Percentiles rank a stretch among this genome's conserved stretches.
phyloP scores from a whole-genome alignment of 257 asterid genomes.

The Coffea eugenioides region DNA sequence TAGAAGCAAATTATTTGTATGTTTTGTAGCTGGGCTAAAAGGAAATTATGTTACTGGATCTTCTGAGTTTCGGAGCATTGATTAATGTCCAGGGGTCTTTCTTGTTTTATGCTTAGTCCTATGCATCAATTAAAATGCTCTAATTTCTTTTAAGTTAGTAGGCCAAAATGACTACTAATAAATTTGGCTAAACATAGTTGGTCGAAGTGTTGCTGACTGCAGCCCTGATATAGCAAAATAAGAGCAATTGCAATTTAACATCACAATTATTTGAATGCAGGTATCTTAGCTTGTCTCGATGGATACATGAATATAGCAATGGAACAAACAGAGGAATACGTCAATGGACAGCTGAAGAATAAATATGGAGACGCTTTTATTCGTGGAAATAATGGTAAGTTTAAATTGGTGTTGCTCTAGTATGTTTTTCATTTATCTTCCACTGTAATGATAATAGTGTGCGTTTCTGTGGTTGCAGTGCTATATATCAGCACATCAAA shows the following conservation, averaged over 20 bases:
- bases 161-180: not conserved
- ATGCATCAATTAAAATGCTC: too few species aligned
- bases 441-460: slow-evolving; percentile 1
- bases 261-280: slow-evolving; percentile 31
- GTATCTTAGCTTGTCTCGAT: slow-evolving; percentile 94
- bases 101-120: too few species aligned
- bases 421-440: not conserved
- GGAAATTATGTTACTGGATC: not conserved
- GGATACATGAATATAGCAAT: slow-evolving; percentile 98
- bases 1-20: not conserved
- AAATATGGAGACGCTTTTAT: slow-evolving; percentile 97
- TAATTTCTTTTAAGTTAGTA: too few species aligned
- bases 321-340: slow-evolving; percentile 99
- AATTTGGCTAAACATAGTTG: not conserved
- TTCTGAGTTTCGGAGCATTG: not conserved
- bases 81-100: too few species aligned
- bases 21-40: not conserved
- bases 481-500: slow-evolving; percentile 96
- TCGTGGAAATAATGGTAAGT: slow-evolving; percentile 88
- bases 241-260: not conserved
- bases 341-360: slow-evolving; percentile 92
- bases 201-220: not conserved
- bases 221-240: too few species aligned
- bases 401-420: not conserved
- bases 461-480: slow-evolving; percentile 47